Evolutionary conservation across 2,329 filamentous ascomycete genomes (phyloP), one percentile per base, ranked within the genome.

Genomic region (Diaporthe sp.): DNA sequence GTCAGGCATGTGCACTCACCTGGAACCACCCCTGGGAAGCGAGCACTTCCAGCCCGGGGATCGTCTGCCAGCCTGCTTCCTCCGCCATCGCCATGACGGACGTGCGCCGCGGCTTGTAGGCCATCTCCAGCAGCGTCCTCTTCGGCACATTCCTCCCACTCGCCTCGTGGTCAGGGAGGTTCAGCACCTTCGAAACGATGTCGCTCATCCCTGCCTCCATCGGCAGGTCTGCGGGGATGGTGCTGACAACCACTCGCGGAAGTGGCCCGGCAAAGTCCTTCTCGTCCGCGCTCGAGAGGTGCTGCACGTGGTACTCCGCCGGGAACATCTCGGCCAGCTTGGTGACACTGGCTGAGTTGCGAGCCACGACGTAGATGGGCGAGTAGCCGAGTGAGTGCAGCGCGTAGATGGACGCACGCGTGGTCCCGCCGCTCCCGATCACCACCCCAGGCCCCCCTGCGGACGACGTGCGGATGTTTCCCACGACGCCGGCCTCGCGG

Each of bases 1-100:
- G 7, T 49, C n/a, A 55, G 13, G 53, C n/a, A 55, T 62, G 37
- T 39, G 61, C 55, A 86, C 90, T 81, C 88, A 94, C 93, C 89
- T 98, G 96, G 85, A 96, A 94, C 87, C 90, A 92, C n/a, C 91
- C 97, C 84, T 99, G 97, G 7, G 94, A 95, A 76, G 95, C 92
- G 73, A 99, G 88, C 42, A 97, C 95, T 84, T 99, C 97, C 53
- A 98, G 85, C 0, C 97, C 97, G 10, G 95, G 93, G 77, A 98
- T 93, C 2, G 94, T 95, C 74, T 86, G 89, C 97, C 97, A 99
- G 4, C 93, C 93, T 17, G 90, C 90, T 79, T 93, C 90, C 79
- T 92, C 89, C 3, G 96, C 96, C 82, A 98, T 86, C 82, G 94
- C 90, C 92, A 98, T 98, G 79, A 98, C 85, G 10, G 93, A 91